Base-by-base conservation (phyloP, 148 eudicot species). In the Suaeda aralocaspica region DNA sequence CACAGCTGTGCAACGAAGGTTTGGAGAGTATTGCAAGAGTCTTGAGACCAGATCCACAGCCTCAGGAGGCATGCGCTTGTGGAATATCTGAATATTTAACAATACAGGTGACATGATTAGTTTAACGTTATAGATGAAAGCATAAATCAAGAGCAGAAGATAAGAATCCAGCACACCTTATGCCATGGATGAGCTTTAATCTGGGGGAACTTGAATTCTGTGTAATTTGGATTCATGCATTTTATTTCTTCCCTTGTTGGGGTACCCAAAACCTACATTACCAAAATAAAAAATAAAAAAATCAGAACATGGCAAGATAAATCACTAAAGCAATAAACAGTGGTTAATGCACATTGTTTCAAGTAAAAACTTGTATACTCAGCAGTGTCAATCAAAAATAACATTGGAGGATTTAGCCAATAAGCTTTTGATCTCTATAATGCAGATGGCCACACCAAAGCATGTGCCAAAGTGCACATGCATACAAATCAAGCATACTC, bases 141-240 rank as follows among this genome's bases (percentile, higher is more conserved):
- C n/a, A 49, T 62, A 26, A 70, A 52, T 15, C 5, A 46, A 46
- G 18, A 21, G 34, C n/a, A 55, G 12, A 51, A 39, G 9, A 9
- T 8, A 4, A 42, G 26, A 19, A 14, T 39, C 45, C n/a, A 51
- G n/a, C 70, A 56, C 85, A 89, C 97, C 95, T 89, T 91, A 75
- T 91, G 97, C 97, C 97, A 91, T 59, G 95, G 97, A 69, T 91
- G 97, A 50, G 97, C 97, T 79, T 91, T 91, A 51, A 91, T 91
- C 78, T 91, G 97, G 4, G 97, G 97, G 62, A 91, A 87, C 72
- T 87, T 91, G 58, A 87, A 91, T 71, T 91, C 97, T 0, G 92
- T 91, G 68, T 91, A 91, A 79, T 91, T 89, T 11, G 97, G 97
- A 75, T 91, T 91, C 97, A 91, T 91, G 77, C 97, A 91, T 76